A percentile compares a stretch with the other conserved stretches of the same genome.
phyloP scores from a whole-genome alignment of 768 basidiomycete genomes.

The Tulasnella sp. region DNA sequence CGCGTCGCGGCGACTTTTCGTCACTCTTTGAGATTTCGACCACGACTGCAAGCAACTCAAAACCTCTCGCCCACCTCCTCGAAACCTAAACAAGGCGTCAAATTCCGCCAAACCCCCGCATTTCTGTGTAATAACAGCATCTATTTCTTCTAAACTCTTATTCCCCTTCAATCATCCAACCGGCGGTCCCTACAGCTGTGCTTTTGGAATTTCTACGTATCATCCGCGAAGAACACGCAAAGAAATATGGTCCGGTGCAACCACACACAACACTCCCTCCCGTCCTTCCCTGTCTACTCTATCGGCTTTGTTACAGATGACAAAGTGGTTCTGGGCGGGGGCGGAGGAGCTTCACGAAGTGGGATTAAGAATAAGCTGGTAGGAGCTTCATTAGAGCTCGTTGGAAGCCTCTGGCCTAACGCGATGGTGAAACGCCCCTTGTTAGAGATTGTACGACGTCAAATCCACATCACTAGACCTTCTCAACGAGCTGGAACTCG shows the following conservation, averaged over 20 bases:
- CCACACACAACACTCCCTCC: conserved; percentile 69
- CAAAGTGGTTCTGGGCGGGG: conserved; percentile 68
- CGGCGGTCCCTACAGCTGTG: background rate
- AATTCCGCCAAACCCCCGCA: background rate
- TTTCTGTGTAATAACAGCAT: background rate
- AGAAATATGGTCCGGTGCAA: conserved; percentile 58
- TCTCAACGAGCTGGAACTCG: conserved; percentile 65
- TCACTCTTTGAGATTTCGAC: background rate
- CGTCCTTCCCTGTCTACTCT: conserved; percentile 83
- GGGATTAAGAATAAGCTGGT: conserved; percentile 96
- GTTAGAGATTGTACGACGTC: conserved; percentile 62
- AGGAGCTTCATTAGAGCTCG: conserved; percentile 29
- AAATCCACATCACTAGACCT: conserved; percentile 43
- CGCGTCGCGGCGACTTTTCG: background rate
- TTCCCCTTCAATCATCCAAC: background rate
- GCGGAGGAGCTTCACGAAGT: conserved; percentile 77
- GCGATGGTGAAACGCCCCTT: background rate
- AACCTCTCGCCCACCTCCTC: background rate
- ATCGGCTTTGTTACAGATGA: conserved; percentile 68
- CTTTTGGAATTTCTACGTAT: background rate
- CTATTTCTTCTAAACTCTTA: background rate
- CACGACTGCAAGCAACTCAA: background rate
- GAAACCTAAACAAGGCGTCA: background rate
- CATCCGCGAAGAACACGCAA: background rate
- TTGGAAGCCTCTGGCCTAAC: background rate